Evolutionary conservation across 768 basidiomycete genomes (phyloP), one percentile per base, ranked within the genome.

Genomic region (Ramaria sp.): DNA sequence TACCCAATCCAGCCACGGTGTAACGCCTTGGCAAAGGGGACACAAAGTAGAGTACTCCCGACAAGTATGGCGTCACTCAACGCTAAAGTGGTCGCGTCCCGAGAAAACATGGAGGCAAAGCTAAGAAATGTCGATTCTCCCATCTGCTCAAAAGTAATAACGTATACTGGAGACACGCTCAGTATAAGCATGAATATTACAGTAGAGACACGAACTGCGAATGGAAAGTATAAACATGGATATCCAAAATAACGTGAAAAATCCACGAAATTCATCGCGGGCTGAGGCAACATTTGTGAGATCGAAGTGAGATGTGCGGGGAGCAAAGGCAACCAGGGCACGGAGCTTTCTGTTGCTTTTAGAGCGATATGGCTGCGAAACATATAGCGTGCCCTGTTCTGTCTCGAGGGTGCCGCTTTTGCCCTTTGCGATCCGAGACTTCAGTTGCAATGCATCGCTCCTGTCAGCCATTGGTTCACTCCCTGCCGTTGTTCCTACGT

Each of bases 221-320:
- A 92, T 67, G 11, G 84, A 80, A 65, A 91, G 83, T 51, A 95
- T 78, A 63, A 89, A 92, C 61, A 94, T 80, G 20, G 85, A 85
- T 55, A 89, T 82, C 84, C 96, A 98, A 72, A 98, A 98, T 51
- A 98, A 78, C 3, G 88, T 82, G 70, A 92, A 97, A 74, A 98
- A 98, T 1, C 95, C 95, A 60, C 93, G 80, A 69, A 96, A 96
- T 68, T 92, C 86, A 69, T 98, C 95, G 10, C 78, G 69, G 31
- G 81, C 80, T 20, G 86, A 85, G 11, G 71, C 68, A 64, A 82
- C 80, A 67, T 96, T 95, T 60, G 76, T 74, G 48, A 81, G 85
- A 69, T 98, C 93, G 63, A 98, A 91, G 52, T 77, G 78, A 3
- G 91, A 92, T 58, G 84, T 82, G 51, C 95, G 80, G 4, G 94